Base-by-base conservation (phyloP, 805 yeast genomes). In the Yarrowia porcina region DNA sequence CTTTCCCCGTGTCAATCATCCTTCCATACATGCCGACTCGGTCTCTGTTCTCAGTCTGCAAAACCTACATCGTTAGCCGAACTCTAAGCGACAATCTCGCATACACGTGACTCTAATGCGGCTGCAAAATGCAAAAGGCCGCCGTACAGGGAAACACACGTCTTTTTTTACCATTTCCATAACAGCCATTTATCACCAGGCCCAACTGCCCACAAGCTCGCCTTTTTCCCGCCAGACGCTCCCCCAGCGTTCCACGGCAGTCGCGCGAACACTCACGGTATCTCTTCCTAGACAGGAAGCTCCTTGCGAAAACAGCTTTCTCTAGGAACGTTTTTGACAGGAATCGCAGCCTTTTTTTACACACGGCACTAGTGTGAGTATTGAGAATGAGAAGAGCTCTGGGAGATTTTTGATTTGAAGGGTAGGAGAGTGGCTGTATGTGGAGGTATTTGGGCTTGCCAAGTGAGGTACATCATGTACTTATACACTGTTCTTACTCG, bases 41-140 rank as follows among this genome's bases (percentile, higher is more conserved):
- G n/a, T n/a, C n/a, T n/a, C n/a, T n/a, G n/a, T n/a, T n/a, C n/a
- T 35, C 18, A n/a, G 6, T 35, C 38, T n/a, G 20, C 7, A 6
- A 4, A 18, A 30, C 36, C 52, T 45, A 45, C 20, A 30, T 45
- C 15, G 18, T 7, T 45, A 20, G 27, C 36, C 17, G 20, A 30
- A 30, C 27, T 20, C 18, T 27, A 20, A 28, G 12, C 21, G 36
- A 45, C 52, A 45, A 45, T 45, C 52, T 45, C 36, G 52, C 52
- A 30, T 45, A 45, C 52, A 45, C 52, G 52, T 45, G 52, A 45
- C 52, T 45, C 5, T 20, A 30, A 45, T 45, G 52, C 52, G 52
- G 52, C 52, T 45, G 50, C 52, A 45, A 45, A 30, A 45, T 45
- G 52, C 36, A 15, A 45, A 20, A 13, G 52, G 36, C 52, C 27